Evolutionary conservation across 2,329 filamentous ascomycete species (phyloP), one percentile per base, ranked within the genome.

Genomic region (Cucurbitaria berberidis): DNA sequence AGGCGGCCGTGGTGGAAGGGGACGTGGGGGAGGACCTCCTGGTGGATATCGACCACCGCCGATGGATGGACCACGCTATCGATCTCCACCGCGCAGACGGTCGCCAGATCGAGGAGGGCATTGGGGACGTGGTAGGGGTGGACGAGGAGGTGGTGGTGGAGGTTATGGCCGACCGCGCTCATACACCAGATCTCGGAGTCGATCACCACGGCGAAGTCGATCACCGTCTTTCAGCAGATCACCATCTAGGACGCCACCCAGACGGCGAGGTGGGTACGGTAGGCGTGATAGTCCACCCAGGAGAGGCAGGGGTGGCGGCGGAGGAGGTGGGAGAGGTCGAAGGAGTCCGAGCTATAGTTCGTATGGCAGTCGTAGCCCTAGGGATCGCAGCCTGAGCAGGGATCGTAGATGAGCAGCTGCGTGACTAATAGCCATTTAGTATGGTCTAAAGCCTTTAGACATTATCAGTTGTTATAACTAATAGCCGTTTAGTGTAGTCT

Each of bases 271-370:
- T 44, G 56, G 56, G 13, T 53, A 53, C 32, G 56, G 57, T 18
- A 49, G 57, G 45, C 52, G 57, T 13, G 59, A 62, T 26, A 49
- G 48, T n/a, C 48, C 57, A 16, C 59, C 59, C n/a, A 52, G 54
- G 24, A 49, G 59, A 51, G 51, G 48, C 30, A 52, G 53, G 43
- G 64, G 61, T 7, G 60, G 53, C 13, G 49, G 60, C 19, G 63
- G 65, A 34, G 55, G 63, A 49, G 63, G 63, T 24, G 66, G 63
- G 45, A 74, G 51, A 70, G 74, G 51, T 57, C 78, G 84, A 56
- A 79, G 85, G 59, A 86, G 84, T 62, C 83, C 83, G 3, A 88
- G 85, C 63, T 87, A 87, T 63, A 84, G 81, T 63, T 86, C 84
- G 59, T 86, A 86, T 62, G 84, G 82, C 64, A 86, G 84, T 66